These are phyloP conservation scores for Rhizodiscina lignyota DNA, from an alignment of 495 filamentous ascomycete genomes.

Conservation along the genomic window DNA sequence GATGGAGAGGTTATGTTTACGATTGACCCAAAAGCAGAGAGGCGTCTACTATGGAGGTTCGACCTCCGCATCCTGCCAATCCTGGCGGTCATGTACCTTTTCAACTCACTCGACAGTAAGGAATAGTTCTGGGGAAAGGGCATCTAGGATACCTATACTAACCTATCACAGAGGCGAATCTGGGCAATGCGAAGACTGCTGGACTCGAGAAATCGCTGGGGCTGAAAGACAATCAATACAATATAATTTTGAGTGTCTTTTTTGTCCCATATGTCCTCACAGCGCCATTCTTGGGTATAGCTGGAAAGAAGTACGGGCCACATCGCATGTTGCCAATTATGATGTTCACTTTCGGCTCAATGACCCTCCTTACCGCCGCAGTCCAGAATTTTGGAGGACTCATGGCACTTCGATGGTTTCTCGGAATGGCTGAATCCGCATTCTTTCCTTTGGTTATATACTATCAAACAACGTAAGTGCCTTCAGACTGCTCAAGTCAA, in stretches of 20 bases:
- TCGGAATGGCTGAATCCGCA: conserved; percentile 56
- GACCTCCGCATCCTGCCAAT: conserved; percentile 22
- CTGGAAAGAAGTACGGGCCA: conserved; percentile 14
- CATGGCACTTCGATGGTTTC: conserved; percentile 38
- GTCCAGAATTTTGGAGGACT: conserved; percentile 9
- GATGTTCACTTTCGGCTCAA: conserved; percentile 11
- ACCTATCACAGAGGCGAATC: no score
- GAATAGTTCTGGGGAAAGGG: no score
- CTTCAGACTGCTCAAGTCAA: background rate
- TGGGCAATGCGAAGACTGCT: conserved; percentile 3
- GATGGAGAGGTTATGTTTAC: background rate
- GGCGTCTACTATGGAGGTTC: conserved; percentile 17
- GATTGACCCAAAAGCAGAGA: background rate
- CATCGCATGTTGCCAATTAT: conserved; percentile 8
- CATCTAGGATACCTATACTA: no score
- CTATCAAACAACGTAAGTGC: conserved; percentile 10
- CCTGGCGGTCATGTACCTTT: conserved; percentile 25
- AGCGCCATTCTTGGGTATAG: conserved; percentile 1
- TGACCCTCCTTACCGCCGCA: conserved; percentile 7
- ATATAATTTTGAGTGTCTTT: conserved; percentile 1
- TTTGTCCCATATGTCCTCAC: conserved; percentile 1
- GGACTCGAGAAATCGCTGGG: conserved; percentile 1
- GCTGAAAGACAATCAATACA: background rate
- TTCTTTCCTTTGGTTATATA: conserved; percentile 53
- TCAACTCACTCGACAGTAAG: conserved; percentile 24